Base-by-base conservation (phyloP, 2,329 filamentous ascomycete species). In the Sclerotinia borealis region DNA sequence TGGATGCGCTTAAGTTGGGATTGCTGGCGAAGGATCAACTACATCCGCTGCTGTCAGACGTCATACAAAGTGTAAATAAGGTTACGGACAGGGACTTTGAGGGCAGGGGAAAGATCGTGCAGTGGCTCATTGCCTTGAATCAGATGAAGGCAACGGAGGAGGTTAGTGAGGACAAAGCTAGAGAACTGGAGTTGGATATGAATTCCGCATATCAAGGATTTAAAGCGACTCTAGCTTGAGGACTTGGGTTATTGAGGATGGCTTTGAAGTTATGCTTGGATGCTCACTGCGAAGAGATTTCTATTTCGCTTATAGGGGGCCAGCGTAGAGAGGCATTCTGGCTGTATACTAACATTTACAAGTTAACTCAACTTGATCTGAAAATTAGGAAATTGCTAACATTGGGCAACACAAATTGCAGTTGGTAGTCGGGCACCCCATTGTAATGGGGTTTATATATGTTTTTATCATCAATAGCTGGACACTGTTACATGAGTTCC, bases 101-200 rank as follows among this genome's bases (percentile, higher is more conserved):
- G 70, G 93, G 89, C 74, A 88, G 96, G 69, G 92, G 91, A 71
- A 98, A 98, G 82, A 98, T 99, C 71, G 92, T 99, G 63, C 93
- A 97, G 76, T 99, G 95, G 95, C 82, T 99, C 69, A 99, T 99
- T 72, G 90, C 91, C 8, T 80, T 99, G 68, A 99, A 99, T 75
- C 93, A 97, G 78, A 98, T 99, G 95, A 91, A 91, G 73, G 95
- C 93, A 10, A 92, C 92, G 1, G 93, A 98, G 72, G 92, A 96
- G 75, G 77, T 99, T 69, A 88, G 84, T 70, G 90, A 96, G 72
- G 88, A 93, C 64, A 92, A 97, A 77, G 90, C 90, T 7, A 82
- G 93, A 63, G 92, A 99, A 76, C 79, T 98, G 69, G 90, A 95
- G 69, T 86, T 96, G 75, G 93, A 98, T 75, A 96, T 98, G 73